Evolutionary conservation across 805 yeast genomes (phyloP).

Genomic region (Blastobotrys terrestris): DNA sequence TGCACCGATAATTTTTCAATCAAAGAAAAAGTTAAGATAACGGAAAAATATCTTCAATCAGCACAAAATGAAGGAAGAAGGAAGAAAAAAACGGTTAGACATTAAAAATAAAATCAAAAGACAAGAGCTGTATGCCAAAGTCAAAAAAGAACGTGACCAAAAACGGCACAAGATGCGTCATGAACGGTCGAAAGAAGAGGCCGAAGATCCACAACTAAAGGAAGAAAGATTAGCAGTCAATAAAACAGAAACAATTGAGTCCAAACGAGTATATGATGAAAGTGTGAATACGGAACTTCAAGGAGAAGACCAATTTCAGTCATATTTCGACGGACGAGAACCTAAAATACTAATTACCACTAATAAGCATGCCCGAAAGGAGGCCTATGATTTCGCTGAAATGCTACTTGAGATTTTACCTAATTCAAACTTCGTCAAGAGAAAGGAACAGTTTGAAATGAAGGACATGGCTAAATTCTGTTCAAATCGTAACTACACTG

Average conservation of each 20-base stretch:
- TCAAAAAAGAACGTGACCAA: conserved; percentile 70
- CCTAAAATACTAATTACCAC: conserved; percentile 92
- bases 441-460: conserved; percentile 78
- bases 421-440: conserved; percentile 75
- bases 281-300: conserved; percentile 49
- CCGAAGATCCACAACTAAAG: conserved; percentile 72
- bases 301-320: conserved; percentile 47
- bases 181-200: conserved; percentile 84
- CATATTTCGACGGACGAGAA: conserved; percentile 50
- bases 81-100: neutral
- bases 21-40: too few relatives aligned
- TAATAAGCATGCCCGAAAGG: conserved; percentile 74
- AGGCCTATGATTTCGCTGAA: conserved; percentile 88
- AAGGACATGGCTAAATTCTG: conserved; percentile 83
- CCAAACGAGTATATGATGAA: conserved; percentile 81
- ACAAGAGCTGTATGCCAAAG: conserved; percentile 66
- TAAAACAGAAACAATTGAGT: conserved; percentile 76
- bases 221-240: conserved; percentile 73
- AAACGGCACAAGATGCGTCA: conserved; percentile 69
- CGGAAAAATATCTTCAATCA: too few relatives aligned
- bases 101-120: conserved; percentile 63
- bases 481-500: conserved; percentile 78
- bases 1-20: too few relatives aligned
- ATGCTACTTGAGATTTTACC: conserved; percentile 79
- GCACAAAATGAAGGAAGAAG: neutral